These are phyloP conservation scores for Paramecium primaurelia DNA, from an alignment of 73 alveolate species.

Conservation along the genomic window DNA sequence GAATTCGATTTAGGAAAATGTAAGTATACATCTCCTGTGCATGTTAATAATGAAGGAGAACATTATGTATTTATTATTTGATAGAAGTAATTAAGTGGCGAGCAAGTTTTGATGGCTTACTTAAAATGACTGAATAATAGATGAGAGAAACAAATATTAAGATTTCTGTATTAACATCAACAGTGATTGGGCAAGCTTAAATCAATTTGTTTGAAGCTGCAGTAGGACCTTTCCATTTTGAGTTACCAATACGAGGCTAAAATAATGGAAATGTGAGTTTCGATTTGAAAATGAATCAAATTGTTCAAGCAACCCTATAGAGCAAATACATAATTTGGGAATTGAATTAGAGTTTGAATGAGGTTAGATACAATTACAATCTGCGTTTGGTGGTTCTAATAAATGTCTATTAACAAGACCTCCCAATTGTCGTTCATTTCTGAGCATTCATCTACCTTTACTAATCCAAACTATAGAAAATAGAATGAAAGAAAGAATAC, in stretches of 20 bases:
- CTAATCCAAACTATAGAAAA: slow-evolving; percentile 6
- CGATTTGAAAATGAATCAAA: slow-evolving; percentile 30
- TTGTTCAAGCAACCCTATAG: background rate
- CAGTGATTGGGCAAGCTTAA: background rate
- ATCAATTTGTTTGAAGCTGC: slow-evolving; percentile 37
- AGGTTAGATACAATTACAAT: slow-evolving; percentile 34
- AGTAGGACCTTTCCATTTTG: slow-evolving; percentile 40
- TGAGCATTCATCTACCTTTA: slow-evolving; percentile 25
- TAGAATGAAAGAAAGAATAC: background rate
- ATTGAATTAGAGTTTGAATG: background rate
- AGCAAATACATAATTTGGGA: background rate
- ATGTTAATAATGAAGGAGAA: background rate
- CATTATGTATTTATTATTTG: background rate
- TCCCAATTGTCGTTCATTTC: slow-evolving; percentile 3
- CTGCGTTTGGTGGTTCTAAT: slow-evolving; percentile 27
- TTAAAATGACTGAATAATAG: background rate
- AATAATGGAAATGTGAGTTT: background rate
- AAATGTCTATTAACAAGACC: background rate
- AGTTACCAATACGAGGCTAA: background rate
- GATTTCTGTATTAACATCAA: background rate
- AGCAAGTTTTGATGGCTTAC: background rate
- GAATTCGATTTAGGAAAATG: background rate
- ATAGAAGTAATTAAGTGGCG: slow-evolving; percentile 30
- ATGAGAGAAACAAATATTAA: background rate
- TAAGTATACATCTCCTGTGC: background rate